phyloP scores from a whole-genome alignment of 257 asterid genomes.

The Cinchona pubescens region DNA sequence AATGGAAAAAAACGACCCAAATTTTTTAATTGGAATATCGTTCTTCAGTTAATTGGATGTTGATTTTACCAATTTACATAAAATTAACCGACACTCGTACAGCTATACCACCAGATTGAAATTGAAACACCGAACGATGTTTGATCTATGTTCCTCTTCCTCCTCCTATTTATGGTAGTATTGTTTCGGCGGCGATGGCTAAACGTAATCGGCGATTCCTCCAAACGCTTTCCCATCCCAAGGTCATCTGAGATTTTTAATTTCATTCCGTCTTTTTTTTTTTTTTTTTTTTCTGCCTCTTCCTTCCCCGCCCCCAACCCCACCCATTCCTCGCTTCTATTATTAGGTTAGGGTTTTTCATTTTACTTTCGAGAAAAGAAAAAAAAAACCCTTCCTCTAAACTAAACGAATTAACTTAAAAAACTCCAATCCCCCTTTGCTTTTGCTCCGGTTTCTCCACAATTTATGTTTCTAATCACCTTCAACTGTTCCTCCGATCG shows the following conservation, averaged over 20 bases:
- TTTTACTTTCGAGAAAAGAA: too few species aligned
- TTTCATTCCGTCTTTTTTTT: too few species aligned
- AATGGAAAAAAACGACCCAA: too few species aligned
- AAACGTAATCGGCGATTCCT: conserved; percentile 50
- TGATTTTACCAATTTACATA: too few species aligned
- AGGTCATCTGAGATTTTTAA: conserved; percentile 42
- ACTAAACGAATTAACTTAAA: background rate
- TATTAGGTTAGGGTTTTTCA: conserved; percentile 56
- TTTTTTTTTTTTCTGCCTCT: background rate
- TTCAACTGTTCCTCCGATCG: background rate
- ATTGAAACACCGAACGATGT: conserved; percentile 27
- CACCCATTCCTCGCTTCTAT: conserved; percentile 12
- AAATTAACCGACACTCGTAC: too few species aligned
- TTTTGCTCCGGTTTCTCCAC: background rate
- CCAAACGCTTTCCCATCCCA: conserved; percentile 40
- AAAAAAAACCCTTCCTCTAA: background rate
- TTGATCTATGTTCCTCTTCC: conserved; percentile 33
- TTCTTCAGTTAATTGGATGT: too few species aligned
- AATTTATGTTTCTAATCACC: background rate
- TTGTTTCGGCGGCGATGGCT: conserved; percentile 44
- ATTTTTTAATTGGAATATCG: too few species aligned
- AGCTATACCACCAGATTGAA: background rate
- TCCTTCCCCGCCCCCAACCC: conserved; percentile 1
- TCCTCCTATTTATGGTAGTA: background rate
- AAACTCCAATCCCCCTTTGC: background rate